phyloP scores from a whole-genome alignment of 306 rosid genomes.

The Sophora flavescens region DNA sequence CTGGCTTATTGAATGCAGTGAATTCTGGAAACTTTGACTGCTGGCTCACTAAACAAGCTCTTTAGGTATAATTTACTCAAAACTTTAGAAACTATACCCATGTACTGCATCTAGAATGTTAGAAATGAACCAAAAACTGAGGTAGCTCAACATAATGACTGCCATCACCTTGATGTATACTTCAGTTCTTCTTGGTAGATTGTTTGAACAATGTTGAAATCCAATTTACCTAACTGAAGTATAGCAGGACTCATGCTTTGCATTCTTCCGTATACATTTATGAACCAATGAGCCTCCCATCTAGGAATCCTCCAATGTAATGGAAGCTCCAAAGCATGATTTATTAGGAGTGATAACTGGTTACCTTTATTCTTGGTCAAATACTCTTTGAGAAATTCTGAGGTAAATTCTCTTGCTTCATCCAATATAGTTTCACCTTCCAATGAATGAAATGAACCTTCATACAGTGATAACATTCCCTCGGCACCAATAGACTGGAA shows the following conservation, averaged over 20 bases:
- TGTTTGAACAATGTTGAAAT: constrained; percentile 31
- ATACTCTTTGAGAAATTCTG: background rate
- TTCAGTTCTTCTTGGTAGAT: constrained; percentile 32
- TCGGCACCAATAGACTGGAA: background rate
- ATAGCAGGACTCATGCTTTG: background rate
- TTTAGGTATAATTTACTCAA: too few species aligned
- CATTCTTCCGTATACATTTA: constrained; percentile 33
- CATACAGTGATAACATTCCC: constrained; percentile 47
- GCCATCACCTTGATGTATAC: background rate
- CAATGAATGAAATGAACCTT: constrained; percentile 40
- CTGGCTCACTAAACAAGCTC: too few species aligned
- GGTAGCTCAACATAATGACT: background rate
- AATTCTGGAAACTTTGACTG: too few species aligned
- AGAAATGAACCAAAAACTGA: background rate
- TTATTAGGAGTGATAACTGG: background rate
- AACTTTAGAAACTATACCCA: too few species aligned
- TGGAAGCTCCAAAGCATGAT: constrained; percentile 51
- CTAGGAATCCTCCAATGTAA: constrained; percentile 51
- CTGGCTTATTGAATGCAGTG: too few species aligned
- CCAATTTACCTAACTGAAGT: constrained; percentile 18
- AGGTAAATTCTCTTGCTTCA: constrained; percentile 38
- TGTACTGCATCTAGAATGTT: too few species aligned
- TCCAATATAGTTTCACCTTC: constrained; percentile 48
- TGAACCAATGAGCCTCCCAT: constrained; percentile 39
- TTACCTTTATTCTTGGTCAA: background rate